Percentiles rank a stretch among this genome's conserved stretches.
Conservation (phyloP, 2,329 filamentous ascomycete genomes). For the Blumeria graminis region DNA sequence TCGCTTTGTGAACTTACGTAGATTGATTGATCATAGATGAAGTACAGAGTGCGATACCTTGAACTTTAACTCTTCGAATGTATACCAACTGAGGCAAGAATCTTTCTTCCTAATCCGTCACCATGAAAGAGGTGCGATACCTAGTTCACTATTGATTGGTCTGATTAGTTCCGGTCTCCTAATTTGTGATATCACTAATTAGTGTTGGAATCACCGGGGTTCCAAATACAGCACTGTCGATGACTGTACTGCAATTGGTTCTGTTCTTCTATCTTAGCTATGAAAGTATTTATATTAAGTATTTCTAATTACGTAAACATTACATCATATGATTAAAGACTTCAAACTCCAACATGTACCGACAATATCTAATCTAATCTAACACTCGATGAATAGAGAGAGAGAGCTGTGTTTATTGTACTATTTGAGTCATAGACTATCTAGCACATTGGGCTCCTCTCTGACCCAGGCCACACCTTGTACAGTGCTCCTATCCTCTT, state of each 20-base stretch:
- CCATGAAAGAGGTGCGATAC: background rate
- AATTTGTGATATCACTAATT: background rate
- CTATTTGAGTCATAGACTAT: no score
- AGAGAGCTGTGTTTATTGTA: no score
- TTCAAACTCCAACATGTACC: background rate
- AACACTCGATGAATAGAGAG: no score
- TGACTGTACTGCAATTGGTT: no score
- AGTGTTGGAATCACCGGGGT: background rate
- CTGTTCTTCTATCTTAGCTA: no score
- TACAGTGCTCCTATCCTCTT: no score
- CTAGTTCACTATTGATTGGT: background rate
- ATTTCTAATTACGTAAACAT: no score
- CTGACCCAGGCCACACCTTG: no score
- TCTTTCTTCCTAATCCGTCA: background rate
- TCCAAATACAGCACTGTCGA: background rate
- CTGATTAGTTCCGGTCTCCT: background rate
- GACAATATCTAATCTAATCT: no score
- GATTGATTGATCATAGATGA: background rate
- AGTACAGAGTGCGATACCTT: background rate
- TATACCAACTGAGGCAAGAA: background rate
- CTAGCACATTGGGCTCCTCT: no score
- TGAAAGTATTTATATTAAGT: no score
- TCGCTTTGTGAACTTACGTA: background rate
- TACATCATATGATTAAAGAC: background rate
- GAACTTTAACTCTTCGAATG: background rate